phyloP scores from a whole-genome alignment of 2,329 filamentous ascomycete species.

The Dactylonectria estremocensis region DNA sequence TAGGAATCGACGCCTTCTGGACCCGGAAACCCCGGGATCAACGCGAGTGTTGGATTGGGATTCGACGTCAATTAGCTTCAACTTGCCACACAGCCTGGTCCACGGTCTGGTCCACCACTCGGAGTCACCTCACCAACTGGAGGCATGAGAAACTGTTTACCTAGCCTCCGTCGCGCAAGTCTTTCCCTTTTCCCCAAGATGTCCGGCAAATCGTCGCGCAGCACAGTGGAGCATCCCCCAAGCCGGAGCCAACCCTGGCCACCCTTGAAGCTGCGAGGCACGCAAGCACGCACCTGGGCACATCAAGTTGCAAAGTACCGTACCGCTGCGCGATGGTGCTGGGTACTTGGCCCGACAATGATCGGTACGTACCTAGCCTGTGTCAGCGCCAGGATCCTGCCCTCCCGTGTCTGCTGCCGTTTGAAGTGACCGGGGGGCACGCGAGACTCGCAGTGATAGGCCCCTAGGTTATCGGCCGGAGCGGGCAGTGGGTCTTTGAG shows the following conservation, averaged over 20 bases:
- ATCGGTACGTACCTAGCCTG: conserved; percentile 17
- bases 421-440: conserved; percentile 28
- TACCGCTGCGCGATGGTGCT: neutral
- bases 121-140: neutral
- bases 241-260: neutral
- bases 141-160: conserved; percentile 3
- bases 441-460: conserved; percentile 41
- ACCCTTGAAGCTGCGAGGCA: conserved; percentile 23
- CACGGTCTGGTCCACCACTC: neutral
- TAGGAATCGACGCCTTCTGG: neutral
- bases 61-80: neutral
- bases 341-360: conserved; percentile 26
- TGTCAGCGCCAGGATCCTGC: conserved; percentile 5
- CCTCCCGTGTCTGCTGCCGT: conserved; percentile 26
- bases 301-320: conserved; percentile 14
- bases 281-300: conserved; percentile 26
- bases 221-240: neutral
- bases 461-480: conserved; percentile 13
- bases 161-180: neutral
- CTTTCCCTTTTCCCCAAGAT: neutral
- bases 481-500: conserved; percentile 27
- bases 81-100: conserved; percentile 1
- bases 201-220: neutral
- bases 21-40: conserved; percentile 11
- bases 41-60: neutral